Evolutionary conservation across 176 grass and related monocot species (phyloP), one percentile per base, ranked within the genome.

Genomic region (Zoysia pacifica): DNA sequence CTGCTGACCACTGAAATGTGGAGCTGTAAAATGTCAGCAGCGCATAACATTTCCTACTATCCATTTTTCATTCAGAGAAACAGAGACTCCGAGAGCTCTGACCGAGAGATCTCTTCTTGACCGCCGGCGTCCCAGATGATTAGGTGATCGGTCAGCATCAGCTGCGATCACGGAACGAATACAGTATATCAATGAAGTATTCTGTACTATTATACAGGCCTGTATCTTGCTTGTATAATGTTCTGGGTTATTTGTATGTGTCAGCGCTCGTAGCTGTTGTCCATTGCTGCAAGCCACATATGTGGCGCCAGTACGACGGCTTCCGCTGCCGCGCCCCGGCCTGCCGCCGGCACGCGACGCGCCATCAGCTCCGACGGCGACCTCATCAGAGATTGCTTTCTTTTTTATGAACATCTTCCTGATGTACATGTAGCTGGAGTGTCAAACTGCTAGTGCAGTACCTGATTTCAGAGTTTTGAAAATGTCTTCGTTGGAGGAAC

Each of bases 331-430:
- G 56, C 8, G 9, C 4, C 45, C 45, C 45, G 58, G 39, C 36
- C 76, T 84, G 81, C 87, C 76, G 71, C 81, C 76, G 71, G 87
- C 77, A 54, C 39, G 19, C 75, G 62, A 78, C 50, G 74, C 86
- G 69, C 51, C 18, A 79, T 67, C 37, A 68, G 53, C 37, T 5
- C 46, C 6, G 16, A 52, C 36, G 47, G 47, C 76, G 76, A 67
- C 77, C 16, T 38, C 63, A 70, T 75, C 76, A 18, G 28, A 50
- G 66, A 56, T 65, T 28, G 28, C 28, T 28, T 28, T 28, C 28
- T 28, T 28, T 28, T 28, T 28, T 28, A 28, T 28, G 28, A 28
- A 28, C 28, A 28, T 28, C 28, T 28, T 28, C 28, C 28, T 28
- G 28, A 28, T 28, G 28, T 28, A 28, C 28, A 28, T 28, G 28